phyloP scores from a whole-genome alignment of 2,329 filamentous ascomycete genomes.

The Ophiostoma sp. region DNA sequence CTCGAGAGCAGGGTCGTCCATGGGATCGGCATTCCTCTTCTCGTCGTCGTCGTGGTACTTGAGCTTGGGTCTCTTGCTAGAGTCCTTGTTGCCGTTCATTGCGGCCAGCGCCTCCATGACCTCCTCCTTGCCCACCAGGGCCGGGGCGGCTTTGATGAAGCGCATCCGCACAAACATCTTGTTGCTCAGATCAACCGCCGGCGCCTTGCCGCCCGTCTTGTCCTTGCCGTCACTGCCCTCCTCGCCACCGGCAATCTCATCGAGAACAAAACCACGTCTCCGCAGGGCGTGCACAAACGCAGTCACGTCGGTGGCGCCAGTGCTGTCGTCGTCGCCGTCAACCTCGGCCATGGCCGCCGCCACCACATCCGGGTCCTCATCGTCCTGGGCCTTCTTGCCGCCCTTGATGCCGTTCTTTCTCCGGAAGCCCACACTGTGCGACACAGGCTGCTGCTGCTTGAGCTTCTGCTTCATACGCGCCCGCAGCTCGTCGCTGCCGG shows the following conservation, averaged over 20 bases:
- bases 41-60: slow-evolving; percentile 58
- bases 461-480: slow-evolving; percentile 27
- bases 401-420: slow-evolving; percentile 39
- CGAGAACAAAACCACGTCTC: slow-evolving; percentile 77
- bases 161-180: slow-evolving; percentile 99
- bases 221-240: slow-evolving; percentile 39
- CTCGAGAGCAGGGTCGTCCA: slow-evolving; percentile 56
- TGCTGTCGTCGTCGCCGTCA: slow-evolving; percentile 59
- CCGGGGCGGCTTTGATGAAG: slow-evolving; percentile 77
- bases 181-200: slow-evolving; percentile 73
- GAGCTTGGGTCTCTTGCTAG: slow-evolving; percentile 39
- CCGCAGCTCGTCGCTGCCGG: slow-evolving; percentile 35
- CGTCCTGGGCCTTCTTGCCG: slow-evolving; percentile 36
- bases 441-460: slow-evolving; percentile 43
- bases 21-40: slow-evolving; percentile 49
- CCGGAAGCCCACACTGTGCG: slow-evolving; percentile 67
- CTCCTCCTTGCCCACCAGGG: slow-evolving; percentile 69
- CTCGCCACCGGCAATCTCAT: slow-evolving; percentile 37
- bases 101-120: slow-evolving; percentile 29
- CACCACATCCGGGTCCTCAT: slow-evolving; percentile 59
- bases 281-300: slow-evolving; percentile 80
- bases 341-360: slow-evolving; percentile 63
- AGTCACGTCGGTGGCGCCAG: slow-evolving; percentile 76
- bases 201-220: slow-evolving; percentile 19
- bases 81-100: slow-evolving; percentile 18